Evolutionary conservation across 495 filamentous ascomycete species (phyloP), one percentile per base, ranked within the genome.

Genomic region (Penicillium riverlandense): DNA sequence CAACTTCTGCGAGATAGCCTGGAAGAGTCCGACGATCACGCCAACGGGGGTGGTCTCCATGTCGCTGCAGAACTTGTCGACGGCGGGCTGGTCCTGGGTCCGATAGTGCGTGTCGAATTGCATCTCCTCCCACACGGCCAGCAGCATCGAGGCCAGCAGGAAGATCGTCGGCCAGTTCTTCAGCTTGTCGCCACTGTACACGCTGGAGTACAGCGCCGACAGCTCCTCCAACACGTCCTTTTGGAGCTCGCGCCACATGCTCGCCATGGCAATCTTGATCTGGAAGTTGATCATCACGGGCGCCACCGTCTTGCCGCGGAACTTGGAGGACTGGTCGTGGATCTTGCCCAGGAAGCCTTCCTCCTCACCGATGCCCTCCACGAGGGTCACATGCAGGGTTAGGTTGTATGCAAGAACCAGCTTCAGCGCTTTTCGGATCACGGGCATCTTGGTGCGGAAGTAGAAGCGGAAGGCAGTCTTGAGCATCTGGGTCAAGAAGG

Each of bases 251-350:
- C 90, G 88, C 90, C 90, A 96, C 86, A 95, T 89, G 55, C 88
- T 86, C 29, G 88, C 89, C 73, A 96, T 81, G 38, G 90, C 90
- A 58, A 82, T 87, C 75, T 96, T 96, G 67, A 96, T 85, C 69
- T 95, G 87, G 78, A 96, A 95, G 72, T 95, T 95, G 79, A 96
- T 91, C 89, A 95, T 92, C 49, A 95, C 88, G 2, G 90, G 90
- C 11, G 90, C 90, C 51, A 92, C 78, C 22, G 80, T 89, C 75
- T 91, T 90, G 59, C 90, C 90, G 45, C 71, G 76, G 75, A 83
- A 95, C 49, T 84, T 90, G 44, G 86, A 91, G 27, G 77, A 72
- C 43, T 81, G 72, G 49, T 87, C 82, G 30, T 86, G 74, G 46
- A 96, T 90, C 71, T 84, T 83, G 53, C 90, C 90, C 39, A 82